phyloP scores from a whole-genome alignment of 169 alveolate species.

The Babesia bovis region DNA sequence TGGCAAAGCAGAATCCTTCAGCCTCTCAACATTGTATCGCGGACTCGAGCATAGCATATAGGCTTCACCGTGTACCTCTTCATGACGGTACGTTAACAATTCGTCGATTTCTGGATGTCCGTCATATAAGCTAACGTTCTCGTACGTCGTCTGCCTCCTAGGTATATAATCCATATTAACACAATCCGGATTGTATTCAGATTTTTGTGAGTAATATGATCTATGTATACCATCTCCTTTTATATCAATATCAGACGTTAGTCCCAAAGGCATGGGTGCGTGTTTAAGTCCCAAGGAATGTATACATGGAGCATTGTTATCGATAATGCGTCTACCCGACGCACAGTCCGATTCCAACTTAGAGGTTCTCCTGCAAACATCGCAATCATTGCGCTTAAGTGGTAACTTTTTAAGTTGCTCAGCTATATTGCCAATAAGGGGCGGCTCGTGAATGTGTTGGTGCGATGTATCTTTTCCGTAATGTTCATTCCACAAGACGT shows the following conservation, averaged over 20 bases:
- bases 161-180: background rate
- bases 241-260: background rate
- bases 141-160: background rate
- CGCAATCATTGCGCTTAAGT: slow-evolving; percentile 30
- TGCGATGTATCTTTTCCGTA: background rate
- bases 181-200: background rate
- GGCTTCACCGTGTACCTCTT: slow-evolving; percentile 9
- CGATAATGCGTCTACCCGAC: background rate
- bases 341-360: background rate
- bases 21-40: background rate
- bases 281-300: slow-evolving; percentile 13
- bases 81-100: slow-evolving; percentile 31
- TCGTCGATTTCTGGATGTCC: slow-evolving; percentile 1
- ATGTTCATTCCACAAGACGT: background rate
- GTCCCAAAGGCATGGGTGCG: slow-evolving; percentile 1
- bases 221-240: background rate
- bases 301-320: background rate
- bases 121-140: background rate
- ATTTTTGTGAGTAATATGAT: background rate
- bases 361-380: slow-evolving; percentile 24
- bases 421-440: slow-evolving; percentile 9
- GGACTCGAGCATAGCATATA: background rate
- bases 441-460: slow-evolving; percentile 1
- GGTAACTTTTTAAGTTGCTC: slow-evolving; percentile 10
- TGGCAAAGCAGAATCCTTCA: background rate